Evolutionary conservation across 164 flowering plant genomes (phyloP).

Genomic region (Santalum album): DNA sequence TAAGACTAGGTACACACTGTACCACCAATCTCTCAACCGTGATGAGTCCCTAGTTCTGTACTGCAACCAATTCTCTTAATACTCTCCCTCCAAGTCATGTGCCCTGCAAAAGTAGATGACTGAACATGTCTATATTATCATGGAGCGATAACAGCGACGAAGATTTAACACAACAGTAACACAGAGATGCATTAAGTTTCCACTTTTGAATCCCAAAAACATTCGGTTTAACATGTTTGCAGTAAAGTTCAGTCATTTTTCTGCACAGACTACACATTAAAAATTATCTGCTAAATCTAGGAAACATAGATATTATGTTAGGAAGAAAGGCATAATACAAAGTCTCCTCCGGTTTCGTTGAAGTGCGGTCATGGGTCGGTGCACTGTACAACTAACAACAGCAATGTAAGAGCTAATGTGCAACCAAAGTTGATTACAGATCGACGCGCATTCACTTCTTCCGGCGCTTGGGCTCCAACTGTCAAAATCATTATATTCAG

Average conservation of each 20-base stretch:
- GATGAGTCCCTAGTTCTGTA: too few species aligned
- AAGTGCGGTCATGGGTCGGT: neutral
- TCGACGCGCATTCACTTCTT: slow-evolving; percentile 25
- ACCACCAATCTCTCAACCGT: too few species aligned
- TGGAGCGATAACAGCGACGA: too few species aligned
- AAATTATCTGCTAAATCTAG: slow-evolving; percentile 2
- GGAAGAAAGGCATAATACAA: neutral
- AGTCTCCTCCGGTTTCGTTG: slow-evolving; percentile 6
- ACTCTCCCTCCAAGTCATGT: too few species aligned
- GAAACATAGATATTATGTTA: slow-evolving; percentile 1
- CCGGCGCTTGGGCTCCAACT: slow-evolving; percentile 51
- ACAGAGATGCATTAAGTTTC: too few species aligned
- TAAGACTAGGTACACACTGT: too few species aligned
- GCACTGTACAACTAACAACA: slow-evolving; percentile 16
- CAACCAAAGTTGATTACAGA: neutral
- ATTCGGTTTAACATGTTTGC: too few species aligned
- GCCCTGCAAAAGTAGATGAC: too few species aligned
- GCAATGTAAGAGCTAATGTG: slow-evolving; percentile 3
- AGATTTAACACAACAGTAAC: too few species aligned
- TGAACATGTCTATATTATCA: too few species aligned
- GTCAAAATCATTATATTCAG: slow-evolving; percentile 1
- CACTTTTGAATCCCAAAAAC: too few species aligned
- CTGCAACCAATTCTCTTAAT: too few species aligned
- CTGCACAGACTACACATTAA: neutral
- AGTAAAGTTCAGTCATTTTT: neutral